phyloP scores from a whole-genome alignment of 306 rosid species.

The Castanea crenata region DNA sequence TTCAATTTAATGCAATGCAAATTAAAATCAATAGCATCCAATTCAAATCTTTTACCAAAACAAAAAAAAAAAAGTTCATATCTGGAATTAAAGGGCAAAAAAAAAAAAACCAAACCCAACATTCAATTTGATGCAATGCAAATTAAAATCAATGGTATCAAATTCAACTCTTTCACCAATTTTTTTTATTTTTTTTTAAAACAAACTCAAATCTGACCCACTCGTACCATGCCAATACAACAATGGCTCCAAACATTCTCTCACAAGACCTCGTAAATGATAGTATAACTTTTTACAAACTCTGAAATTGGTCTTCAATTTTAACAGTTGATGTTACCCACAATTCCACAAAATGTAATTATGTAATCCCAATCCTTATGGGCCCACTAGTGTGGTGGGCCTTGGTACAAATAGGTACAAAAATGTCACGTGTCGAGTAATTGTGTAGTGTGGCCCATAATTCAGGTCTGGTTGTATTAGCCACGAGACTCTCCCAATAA shows the following conservation, averaged over 20 bases:
- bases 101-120: too few relatives aligned
- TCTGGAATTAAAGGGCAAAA: too few relatives aligned
- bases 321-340: neutral
- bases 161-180: too few relatives aligned
- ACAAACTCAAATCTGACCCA: neutral
- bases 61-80: too few relatives aligned
- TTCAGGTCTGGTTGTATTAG: conserved; percentile 26
- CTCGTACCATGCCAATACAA: neutral
- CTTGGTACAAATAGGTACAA: conserved; percentile 5
- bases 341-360: neutral
- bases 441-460: conserved; percentile 55
- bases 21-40: too few relatives aligned
- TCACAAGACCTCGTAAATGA: neutral
- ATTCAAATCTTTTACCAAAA: too few relatives aligned
- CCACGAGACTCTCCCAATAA: conserved; percentile 18
- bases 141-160: too few relatives aligned
- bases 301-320: neutral
- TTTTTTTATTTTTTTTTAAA: too few relatives aligned
- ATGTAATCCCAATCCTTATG: neutral
- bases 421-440: conserved; percentile 67
- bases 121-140: too few relatives aligned
- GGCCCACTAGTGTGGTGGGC: neutral
- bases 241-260: neutral
- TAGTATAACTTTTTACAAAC: too few relatives aligned
- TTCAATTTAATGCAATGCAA: too few relatives aligned